phyloP scores from a whole-genome alignment of 2,329 filamentous ascomycete species.

The Aspergillus alliaceus region DNA sequence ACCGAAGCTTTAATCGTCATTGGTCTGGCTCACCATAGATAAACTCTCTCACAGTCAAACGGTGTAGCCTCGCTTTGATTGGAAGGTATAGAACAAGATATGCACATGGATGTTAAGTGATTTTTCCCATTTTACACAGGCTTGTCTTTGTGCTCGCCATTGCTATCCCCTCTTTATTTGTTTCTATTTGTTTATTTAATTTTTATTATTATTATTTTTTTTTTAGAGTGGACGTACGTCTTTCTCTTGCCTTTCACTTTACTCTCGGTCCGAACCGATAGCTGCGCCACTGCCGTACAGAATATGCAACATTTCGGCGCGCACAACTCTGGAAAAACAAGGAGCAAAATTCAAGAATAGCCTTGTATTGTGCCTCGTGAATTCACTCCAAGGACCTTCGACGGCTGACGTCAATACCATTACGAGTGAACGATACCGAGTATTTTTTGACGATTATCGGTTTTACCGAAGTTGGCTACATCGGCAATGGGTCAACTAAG shows the following conservation, averaged over 20 bases:
- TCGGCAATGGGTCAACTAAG: background rate
- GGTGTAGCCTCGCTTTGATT: background rate
- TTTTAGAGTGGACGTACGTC: background rate
- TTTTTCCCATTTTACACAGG: too few species aligned
- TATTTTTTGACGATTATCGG: background rate
- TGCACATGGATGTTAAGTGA: background rate
- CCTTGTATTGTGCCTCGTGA: background rate
- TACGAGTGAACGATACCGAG: background rate
- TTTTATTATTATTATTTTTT: background rate
- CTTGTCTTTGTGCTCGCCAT: background rate
- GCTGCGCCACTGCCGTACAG: slow-evolving; percentile 10
- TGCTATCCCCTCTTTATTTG: background rate
- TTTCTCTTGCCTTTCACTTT: background rate
- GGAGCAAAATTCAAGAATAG: background rate
- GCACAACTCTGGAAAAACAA: background rate
- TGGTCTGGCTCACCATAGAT: background rate
- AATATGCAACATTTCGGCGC: background rate
- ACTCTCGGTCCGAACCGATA: slow-evolving; percentile 14
- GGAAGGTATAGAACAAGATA: background rate
- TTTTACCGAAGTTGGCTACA: background rate
- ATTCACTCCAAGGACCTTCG: background rate
- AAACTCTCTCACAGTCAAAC: background rate
- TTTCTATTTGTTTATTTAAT: background rate
- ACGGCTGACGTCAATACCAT: background rate
- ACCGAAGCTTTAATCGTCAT: background rate